phyloP scores from a whole-genome alignment of 2,329 filamentous ascomycete species.

The Neobulgaria alba region DNA sequence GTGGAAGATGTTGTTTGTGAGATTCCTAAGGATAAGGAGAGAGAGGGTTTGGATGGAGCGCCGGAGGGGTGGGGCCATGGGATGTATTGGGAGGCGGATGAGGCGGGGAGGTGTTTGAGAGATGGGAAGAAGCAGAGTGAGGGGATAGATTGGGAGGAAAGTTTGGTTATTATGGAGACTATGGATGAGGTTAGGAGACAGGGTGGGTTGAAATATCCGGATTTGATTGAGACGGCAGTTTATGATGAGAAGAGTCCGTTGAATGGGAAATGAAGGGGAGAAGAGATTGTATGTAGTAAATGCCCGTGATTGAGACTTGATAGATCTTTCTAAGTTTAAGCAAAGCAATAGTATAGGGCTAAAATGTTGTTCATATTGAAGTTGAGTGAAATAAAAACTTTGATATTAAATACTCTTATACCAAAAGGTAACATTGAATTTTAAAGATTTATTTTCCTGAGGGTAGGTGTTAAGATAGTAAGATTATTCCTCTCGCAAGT shows the following conservation, averaged over 20 bases:
- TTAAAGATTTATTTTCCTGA: no score
- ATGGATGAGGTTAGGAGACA: slow-evolving; percentile 63
- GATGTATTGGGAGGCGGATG: slow-evolving; percentile 67
- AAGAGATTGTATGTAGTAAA: no score
- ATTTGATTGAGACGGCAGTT: slow-evolving; percentile 54
- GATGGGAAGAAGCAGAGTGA: slow-evolving; percentile 56
- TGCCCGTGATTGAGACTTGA: no score
- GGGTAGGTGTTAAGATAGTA: no score
- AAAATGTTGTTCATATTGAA: no score
- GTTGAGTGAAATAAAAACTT: no score
- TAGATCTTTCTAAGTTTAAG: no score
- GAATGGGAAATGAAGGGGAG: slow-evolving; percentile 35
- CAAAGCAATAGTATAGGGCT: no score
- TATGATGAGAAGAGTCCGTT: slow-evolving; percentile 53
- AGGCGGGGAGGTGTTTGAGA: slow-evolving; percentile 52
- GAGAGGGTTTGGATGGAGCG: slow-evolving; percentile 14
- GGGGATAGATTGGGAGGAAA: slow-evolving; percentile 50
- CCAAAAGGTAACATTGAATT: no score
- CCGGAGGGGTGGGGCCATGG: slow-evolving; percentile 42
- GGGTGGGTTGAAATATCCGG: slow-evolving; percentile 52
- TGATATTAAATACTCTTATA: no score
- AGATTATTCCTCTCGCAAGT: no score
- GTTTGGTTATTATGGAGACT: slow-evolving; percentile 58
- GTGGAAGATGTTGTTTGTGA: slow-evolving; percentile 27
- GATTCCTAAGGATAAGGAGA: slow-evolving; percentile 35